Base-by-base conservation (phyloP, 257 asterid genomes). In the Buddleja alternifolia region DNA sequence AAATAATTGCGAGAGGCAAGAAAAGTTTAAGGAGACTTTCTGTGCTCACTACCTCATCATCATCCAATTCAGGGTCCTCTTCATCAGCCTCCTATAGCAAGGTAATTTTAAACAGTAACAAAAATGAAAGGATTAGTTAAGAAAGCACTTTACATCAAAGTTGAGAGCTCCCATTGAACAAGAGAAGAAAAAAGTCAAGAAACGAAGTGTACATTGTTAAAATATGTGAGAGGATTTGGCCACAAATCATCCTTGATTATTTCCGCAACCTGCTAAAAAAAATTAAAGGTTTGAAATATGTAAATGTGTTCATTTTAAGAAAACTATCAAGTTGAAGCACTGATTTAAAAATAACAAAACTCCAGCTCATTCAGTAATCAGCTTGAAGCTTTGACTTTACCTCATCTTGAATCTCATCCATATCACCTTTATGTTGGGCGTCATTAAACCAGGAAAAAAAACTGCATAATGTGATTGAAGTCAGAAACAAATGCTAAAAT, bases 191-290 rank as follows among this genome's bases (percentile, higher is more conserved):
- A 19, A 14, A 46, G 9, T 23, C 3, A 4, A 23, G 16, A 46
- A 24, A n/a, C 15, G 24, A 15, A 21, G 2, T 36, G 66, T 73
- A 84, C 90, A 40, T 80, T 77, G 78, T 72, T 79, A 41, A 85
- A 85, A 41, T 81, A 83, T 10, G 83, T 78, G 65, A 85, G 85
- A 45, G 92, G 92, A 34, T 85, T 85, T 0, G 92, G 84, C 92
- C 92, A 83, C 39, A 85, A 64, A 65, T 85, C 92, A 56, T 85
- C 92, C 83, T 85, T 85, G 72, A 85, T 85, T 60, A 85, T 72
- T 25, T 85, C 92, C 63, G 90, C 85, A 55, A 84, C 80, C 90
- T 84, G 74, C 36, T 7, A 70, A 60, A 17, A 56, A 20, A 10
- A 11, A n/a, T n/a, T 17, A 0, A 1, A 10, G 37, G 1, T 66